Evolutionary conservation across 164 flowering plant genomes (phyloP).

Genomic region (Magnolia sinica): DNA sequence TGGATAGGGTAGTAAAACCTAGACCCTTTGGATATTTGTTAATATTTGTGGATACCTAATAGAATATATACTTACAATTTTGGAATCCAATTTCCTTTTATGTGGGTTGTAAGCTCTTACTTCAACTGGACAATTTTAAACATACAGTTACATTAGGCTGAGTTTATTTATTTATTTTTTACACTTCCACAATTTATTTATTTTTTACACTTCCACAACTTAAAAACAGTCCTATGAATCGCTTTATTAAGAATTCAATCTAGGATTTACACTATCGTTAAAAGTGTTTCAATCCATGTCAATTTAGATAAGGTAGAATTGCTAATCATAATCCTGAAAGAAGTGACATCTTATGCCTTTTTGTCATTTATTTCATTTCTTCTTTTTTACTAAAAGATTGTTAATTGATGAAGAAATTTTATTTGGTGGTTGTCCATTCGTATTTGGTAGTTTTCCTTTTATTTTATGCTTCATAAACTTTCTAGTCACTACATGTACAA

Average conservation of each 20-base stretch:
- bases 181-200: not conserved
- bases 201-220: not conserved
- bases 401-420: no score
- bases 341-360: no score
- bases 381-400: no score
- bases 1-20: not conserved
- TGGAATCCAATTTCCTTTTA: no score
- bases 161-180: not conserved
- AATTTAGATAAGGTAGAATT: not conserved
- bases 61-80: not conserved
- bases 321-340: not conserved
- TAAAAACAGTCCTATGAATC: not conserved
- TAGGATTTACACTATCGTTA: not conserved
- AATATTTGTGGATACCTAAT: constrained; percentile 7
- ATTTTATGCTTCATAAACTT: no score
- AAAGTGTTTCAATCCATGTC: not conserved
- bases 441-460: no score
- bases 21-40: not conserved
- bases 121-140: not conserved
- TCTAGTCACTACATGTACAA: no score
- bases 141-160: not conserved
- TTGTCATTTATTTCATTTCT: no score
- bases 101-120: no score
- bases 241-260: not conserved
- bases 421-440: no score